Conservation (phyloP, 495 filamentous ascomycete genomes). For the Cryomyces minteri region DNA sequence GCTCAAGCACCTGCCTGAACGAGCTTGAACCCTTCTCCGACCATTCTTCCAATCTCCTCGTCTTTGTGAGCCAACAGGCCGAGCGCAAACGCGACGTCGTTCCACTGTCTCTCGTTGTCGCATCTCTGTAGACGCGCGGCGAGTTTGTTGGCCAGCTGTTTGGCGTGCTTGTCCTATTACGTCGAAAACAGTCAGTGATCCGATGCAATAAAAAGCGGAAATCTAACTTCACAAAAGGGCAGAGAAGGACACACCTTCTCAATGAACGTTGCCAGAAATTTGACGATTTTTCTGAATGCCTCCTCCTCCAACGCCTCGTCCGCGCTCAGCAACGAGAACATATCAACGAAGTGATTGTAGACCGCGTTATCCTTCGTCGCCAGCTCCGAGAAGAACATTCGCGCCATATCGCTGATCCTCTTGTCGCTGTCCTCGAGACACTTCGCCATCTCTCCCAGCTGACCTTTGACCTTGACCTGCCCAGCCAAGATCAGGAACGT, state of each 20-base stretch:
- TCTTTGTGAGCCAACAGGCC: slow-evolving; percentile 90
- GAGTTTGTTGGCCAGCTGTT: slow-evolving; percentile 84
- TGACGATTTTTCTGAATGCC: slow-evolving; percentile 63
- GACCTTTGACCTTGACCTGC: slow-evolving; percentile 99
- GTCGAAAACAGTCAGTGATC: slow-evolving; percentile 3
- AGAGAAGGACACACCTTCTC: slow-evolving; percentile 53
- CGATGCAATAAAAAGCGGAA: not conserved
- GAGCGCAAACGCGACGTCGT: slow-evolving; percentile 83
- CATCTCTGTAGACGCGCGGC: slow-evolving; percentile 73
- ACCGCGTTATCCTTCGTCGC: slow-evolving; percentile 97
- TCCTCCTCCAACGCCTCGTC: slow-evolving; percentile 70
- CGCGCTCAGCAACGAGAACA: slow-evolving; percentile 84
- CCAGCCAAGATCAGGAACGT: slow-evolving; percentile 95
- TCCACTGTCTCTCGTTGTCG: slow-evolving; percentile 90
- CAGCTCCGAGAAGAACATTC: slow-evolving; percentile 98
- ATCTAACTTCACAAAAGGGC: slow-evolving; percentile 4
- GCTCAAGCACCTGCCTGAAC: slow-evolving; percentile 45
- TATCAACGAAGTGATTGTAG: slow-evolving; percentile 98
- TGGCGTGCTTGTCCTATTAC: slow-evolving; percentile 88
- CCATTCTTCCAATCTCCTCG: slow-evolving; percentile 78
- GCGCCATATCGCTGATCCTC: slow-evolving; percentile 75
- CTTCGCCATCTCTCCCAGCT: slow-evolving; percentile 98
- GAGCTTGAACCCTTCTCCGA: slow-evolving; percentile 71
- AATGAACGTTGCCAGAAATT: slow-evolving; percentile 86
- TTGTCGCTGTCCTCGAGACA: slow-evolving; percentile 91